Conservation (phyloP, 495 filamentous ascomycete species). For the Pyrenula massariospora region DNA sequence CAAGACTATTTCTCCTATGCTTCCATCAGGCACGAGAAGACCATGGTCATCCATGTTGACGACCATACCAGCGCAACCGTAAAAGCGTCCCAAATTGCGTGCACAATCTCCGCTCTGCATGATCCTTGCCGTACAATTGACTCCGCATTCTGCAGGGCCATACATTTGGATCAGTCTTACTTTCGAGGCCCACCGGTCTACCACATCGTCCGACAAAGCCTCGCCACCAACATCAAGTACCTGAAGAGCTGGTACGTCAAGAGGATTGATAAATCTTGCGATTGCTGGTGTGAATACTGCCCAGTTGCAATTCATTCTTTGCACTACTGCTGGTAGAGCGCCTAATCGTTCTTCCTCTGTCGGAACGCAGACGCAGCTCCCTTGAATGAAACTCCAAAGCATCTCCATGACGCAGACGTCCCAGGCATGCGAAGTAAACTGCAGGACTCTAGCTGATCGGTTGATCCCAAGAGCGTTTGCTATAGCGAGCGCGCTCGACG, state of each 20-base stretch:
- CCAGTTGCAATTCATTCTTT: constrained; percentile 27
- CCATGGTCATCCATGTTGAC: constrained; percentile 32
- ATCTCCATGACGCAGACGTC: constrained; percentile 58
- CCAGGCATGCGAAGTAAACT: constrained; percentile 58
- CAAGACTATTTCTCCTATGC: constrained; percentile 37
- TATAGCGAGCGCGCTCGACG: constrained; percentile 15
- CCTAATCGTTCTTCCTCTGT: constrained; percentile 42
- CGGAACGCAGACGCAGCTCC: constrained; percentile 55
- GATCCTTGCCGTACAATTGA: constrained; percentile 29
- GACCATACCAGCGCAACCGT: no score
- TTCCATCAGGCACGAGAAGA: constrained; percentile 29
- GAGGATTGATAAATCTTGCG: constrained; percentile 32
- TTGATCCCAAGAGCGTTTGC: constrained; percentile 32
- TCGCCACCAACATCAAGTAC: constrained; percentile 44
- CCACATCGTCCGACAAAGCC: constrained; percentile 32
- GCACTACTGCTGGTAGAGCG: constrained; percentile 22
- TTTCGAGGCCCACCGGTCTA: constrained; percentile 29
- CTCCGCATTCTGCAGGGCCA: constrained; percentile 41
- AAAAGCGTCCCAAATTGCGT: no score
- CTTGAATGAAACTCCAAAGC: constrained; percentile 49
- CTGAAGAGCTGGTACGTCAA: constrained; percentile 33
- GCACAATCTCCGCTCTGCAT: no score
- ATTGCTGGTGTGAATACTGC: constrained; percentile 31
- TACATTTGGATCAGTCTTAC: constrained; percentile 39
- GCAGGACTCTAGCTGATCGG: constrained; percentile 44